Conservation (phyloP, 148 eudicot species). For the Talinum fruticosum region DNA sequence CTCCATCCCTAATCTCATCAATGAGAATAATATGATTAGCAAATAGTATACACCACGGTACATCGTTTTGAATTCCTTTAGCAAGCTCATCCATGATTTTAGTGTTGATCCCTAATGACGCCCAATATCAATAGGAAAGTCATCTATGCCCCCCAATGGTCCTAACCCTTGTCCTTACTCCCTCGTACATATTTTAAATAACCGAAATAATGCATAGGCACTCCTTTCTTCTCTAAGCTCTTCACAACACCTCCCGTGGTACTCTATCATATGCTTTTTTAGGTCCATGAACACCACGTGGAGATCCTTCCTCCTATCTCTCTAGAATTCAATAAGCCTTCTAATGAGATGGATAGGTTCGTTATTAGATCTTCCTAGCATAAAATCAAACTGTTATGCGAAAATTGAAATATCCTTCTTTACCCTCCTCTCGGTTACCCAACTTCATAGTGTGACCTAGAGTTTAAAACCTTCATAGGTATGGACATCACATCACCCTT, state of each 20-base stretch:
- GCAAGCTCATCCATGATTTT: too few relatives aligned
- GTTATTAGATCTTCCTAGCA: background rate
- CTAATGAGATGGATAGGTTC: background rate
- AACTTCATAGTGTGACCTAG: background rate
- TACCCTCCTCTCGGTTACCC: background rate
- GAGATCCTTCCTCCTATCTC: background rate
- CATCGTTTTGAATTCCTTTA: too few relatives aligned
- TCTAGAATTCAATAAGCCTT: background rate
- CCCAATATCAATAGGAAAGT: too few relatives aligned
- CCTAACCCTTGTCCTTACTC: background rate
- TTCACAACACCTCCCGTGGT: background rate
- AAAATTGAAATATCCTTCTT: background rate
- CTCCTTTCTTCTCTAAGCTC: background rate
- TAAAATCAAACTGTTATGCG: background rate
- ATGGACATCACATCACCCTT: background rate
- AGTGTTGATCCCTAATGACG: too few relatives aligned
- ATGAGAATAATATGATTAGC: too few relatives aligned
- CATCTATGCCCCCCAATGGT: background rate
- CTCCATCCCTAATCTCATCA: too few relatives aligned
- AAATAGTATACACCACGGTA: too few relatives aligned
- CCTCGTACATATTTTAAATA: background rate
- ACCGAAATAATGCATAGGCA: background rate
- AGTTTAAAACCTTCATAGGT: background rate
- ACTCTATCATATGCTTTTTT: background rate
- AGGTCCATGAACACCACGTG: background rate